Conservation (phyloP, 352 stramenopile genomes). For the Pythium aristosporum region DNA sequence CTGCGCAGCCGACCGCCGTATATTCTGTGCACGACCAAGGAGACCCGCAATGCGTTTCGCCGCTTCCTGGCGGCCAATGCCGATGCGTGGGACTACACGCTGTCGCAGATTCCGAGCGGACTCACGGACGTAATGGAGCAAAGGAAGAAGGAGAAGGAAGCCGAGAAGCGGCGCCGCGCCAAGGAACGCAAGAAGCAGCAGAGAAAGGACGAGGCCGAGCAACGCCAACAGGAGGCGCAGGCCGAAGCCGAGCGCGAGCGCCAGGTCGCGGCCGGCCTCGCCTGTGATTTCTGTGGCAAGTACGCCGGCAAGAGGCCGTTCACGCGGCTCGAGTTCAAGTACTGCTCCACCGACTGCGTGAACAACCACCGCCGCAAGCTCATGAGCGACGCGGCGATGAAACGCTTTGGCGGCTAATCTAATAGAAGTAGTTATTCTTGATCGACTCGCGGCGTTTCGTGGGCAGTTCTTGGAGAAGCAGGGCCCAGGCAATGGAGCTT, state of each 20-base stretch:
- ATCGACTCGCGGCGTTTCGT: not conserved
- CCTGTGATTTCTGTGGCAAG: constrained; percentile 79
- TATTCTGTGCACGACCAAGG: constrained; percentile 87
- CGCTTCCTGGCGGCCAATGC: constrained; percentile 81
- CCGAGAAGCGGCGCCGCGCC: constrained; percentile 86
- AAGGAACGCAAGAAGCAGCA: constrained; percentile 91
- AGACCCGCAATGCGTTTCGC: constrained; percentile 90
- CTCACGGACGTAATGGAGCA: constrained; percentile 84
- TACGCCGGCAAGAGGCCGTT: constrained; percentile 88
- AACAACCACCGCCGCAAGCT: constrained; percentile 91
- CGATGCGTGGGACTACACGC: constrained; percentile 74
- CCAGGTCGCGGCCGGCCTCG: constrained; percentile 74
- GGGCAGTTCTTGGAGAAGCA: not conserved
- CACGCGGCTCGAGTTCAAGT: constrained; percentile 90
- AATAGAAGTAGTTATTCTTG: constrained; percentile 11
- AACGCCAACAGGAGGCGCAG: constrained; percentile 67
- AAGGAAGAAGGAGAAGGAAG: constrained; percentile 82
- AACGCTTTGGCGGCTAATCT: constrained; percentile 57
- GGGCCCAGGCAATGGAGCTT: constrained; percentile 32
- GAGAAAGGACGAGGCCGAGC: constrained; percentile 70
- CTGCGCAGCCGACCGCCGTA: constrained; percentile 83
- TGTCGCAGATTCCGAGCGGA: constrained; percentile 68
- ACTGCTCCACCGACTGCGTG: constrained; percentile 94
- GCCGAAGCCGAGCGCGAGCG: constrained; percentile 58
- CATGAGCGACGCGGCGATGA: constrained; percentile 90